phyloP scores from a whole-genome alignment of 305 asterid genomes.

The Rubia balearica region DNA sequence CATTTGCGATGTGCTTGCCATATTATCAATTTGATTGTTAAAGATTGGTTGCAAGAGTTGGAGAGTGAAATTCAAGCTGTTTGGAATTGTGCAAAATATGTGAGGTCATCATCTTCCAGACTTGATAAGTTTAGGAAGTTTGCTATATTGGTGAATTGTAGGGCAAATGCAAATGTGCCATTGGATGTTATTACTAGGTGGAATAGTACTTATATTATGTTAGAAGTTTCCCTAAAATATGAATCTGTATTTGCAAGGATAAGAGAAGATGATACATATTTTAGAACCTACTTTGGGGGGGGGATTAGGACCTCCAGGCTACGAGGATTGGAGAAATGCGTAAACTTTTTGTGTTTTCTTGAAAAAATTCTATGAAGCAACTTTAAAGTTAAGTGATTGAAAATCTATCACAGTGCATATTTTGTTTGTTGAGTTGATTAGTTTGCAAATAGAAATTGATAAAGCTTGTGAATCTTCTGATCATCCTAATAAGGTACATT shows the following conservation, averaged over 20 bases:
- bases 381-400: background rate
- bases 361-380: background rate
- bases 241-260: background rate
- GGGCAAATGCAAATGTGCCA: background rate
- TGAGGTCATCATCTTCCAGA: background rate
- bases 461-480: no score
- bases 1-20: background rate
- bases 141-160: background rate
- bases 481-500: background rate
- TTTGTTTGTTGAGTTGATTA: background rate
- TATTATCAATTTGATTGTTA: background rate
- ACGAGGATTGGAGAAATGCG: background rate
- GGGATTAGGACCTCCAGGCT: background rate
- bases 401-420: background rate
- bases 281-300: background rate
- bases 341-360: background rate
- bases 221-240: background rate
- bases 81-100: background rate
- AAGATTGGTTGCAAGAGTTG: background rate
- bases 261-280: background rate
- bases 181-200: background rate
- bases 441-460: background rate
- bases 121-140: background rate
- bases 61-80: background rate
- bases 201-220: background rate